Percentiles rank a stretch among this genome's conserved stretches.
Evolutionary conservation across 345 rosid genomes (phyloP).

Genomic region (Arabidopsis arenosa): DNA sequence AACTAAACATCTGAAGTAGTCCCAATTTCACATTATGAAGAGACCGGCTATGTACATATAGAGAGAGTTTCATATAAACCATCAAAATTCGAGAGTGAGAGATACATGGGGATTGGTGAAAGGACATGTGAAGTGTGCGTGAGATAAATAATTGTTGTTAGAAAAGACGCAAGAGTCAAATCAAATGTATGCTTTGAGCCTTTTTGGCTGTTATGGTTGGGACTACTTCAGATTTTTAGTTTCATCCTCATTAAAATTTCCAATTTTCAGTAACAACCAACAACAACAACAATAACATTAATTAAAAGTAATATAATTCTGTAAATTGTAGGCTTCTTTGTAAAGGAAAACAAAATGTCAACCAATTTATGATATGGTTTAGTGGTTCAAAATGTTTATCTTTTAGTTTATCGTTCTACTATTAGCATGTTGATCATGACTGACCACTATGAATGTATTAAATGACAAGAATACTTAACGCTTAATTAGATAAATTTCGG

Average conservation of each 20-base stretch:
- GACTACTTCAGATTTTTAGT: slow-evolving; percentile 3
- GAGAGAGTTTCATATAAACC: not conserved
- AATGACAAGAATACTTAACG: not conserved
- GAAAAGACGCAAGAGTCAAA: slow-evolving; percentile 15
- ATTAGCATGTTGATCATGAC: too few species aligned
- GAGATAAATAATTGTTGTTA: not conserved
- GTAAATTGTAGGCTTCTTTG: not conserved
- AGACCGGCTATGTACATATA: not conserved
- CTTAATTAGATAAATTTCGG: not conserved
- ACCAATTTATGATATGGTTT: too few species aligned
- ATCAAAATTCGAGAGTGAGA: not conserved
- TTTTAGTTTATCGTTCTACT: too few species aligned
- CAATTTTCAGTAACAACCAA: slow-evolving; percentile 12
- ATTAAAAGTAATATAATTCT: not conserved
- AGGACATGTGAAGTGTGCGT: slow-evolving; percentile 7
- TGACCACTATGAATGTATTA: not conserved
- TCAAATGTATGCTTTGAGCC: slow-evolving; percentile 20
- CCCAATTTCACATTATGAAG: not conserved
- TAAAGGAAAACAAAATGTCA: too few species aligned
- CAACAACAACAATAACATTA: not conserved
- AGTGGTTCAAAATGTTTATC: too few species aligned
- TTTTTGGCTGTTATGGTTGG: slow-evolving; percentile 12
- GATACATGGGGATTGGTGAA: not conserved
- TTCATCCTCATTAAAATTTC: not conserved
- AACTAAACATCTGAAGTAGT: too few species aligned